phyloP scores from a whole-genome alignment of 768 basidiomycete genomes.

The Mycena haematopus region DNA sequence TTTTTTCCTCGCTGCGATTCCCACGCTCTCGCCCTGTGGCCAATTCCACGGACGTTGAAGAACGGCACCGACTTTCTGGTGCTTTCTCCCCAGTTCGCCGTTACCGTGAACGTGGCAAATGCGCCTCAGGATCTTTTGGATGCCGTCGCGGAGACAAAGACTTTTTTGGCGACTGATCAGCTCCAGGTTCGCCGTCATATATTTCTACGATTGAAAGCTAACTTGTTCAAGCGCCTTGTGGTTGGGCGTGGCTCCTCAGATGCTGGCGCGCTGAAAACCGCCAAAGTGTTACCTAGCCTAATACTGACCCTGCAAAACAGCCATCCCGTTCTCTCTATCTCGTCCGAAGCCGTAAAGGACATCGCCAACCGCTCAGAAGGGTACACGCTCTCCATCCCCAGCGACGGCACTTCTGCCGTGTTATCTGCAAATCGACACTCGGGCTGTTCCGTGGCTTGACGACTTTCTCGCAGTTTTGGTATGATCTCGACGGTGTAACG shows the following conservation, averaged over 20 bases:
- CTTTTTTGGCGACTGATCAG: conserved; percentile 55
- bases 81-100: conserved; percentile 58
- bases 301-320: conserved; percentile 46
- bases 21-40: conserved; percentile 46
- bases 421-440: conserved; percentile 64
- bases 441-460: conserved; percentile 76
- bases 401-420: conserved; percentile 57
- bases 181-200: conserved; percentile 41
- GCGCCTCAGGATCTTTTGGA: conserved; percentile 62
- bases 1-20: conserved; percentile 2
- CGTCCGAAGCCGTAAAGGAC: conserved; percentile 56
- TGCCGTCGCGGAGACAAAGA: conserved; percentile 59
- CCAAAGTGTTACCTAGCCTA: conserved; percentile 50
- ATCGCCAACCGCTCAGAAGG: conserved; percentile 61
- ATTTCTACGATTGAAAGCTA: background rate
- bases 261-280: conserved; percentile 41
- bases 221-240: conserved; percentile 47
- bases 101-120: conserved; percentile 49
- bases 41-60: conserved; percentile 52
- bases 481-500: conserved; percentile 50
- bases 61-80: conserved; percentile 51
- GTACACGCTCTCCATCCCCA: conserved; percentile 63
- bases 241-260: conserved; percentile 64
- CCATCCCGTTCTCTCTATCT: conserved; percentile 50
- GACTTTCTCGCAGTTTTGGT: conserved; percentile 80